Evolutionary conservation across 352 stramenopile species (phyloP), one percentile per base, ranked within the genome.

Genomic region (Thalassiosira exigua): DNA sequence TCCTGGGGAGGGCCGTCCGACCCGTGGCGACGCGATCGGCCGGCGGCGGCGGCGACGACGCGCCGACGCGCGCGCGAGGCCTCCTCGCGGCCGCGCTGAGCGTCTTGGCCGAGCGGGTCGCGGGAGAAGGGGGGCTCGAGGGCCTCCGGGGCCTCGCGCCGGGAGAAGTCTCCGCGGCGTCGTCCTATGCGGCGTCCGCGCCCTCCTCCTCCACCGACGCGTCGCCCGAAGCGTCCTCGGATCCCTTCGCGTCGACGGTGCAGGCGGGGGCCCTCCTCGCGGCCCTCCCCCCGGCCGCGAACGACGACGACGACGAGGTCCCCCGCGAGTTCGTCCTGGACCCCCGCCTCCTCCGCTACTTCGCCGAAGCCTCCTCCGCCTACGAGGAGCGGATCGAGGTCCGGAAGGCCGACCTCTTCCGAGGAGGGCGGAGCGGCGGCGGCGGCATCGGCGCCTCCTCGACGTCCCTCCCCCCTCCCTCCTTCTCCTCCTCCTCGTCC

Each of bases 331-430:
- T 83, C 59, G 50, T 58, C 3, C 51, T 92, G 11, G 77, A 93
- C 62, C 21, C 62, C 9, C 46, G 74, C 7, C 33, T 92, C 2
- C 62, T 92, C 11, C 46, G 50, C 1, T 94, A 92, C 62, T 85
- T 94, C 61, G 82, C 62, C 17, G 27, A 90, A 22, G 88, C 88
- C 29, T 82, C 86, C n/a, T 83, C 86, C 39, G 73, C 61, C 4
- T 92, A 91, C 54, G 86, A 91, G 59, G 86, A 92, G 50, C 41
- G 86, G 32, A 88, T 92, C 64, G 88, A 94, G 44, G 87, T 90
- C 50, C 84, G 91, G 54, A 91, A 90, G 44, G 69, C 80, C 21
- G 81, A 78, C 64, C 60, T 81, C 27, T 74, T 82, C 29, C 5
- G 19, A 9, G 36, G 64, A 41, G 11, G 42, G 42, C 50, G 44